Percentiles rank a stretch among this genome's conserved stretches.
These are phyloP conservation scores for Schoenoplectus triqueter DNA, from an alignment of 202 grass and related monocot genomes.

Conservation along the genomic window DNA sequence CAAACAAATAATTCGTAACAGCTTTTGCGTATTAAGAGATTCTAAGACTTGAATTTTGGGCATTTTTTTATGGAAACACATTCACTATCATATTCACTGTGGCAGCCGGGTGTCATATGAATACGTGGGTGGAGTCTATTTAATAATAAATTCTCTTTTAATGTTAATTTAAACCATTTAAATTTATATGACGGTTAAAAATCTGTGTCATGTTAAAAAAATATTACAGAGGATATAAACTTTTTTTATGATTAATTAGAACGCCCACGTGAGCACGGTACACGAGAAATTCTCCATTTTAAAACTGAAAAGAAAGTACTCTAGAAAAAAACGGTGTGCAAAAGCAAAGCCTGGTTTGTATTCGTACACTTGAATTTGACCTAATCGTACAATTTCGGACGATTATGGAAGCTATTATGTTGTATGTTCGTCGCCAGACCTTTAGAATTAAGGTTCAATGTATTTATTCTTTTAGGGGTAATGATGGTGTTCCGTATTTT, in stretches of 20 bases:
- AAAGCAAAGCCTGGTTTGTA: slow-evolving; percentile 17
- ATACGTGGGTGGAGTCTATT: neutral
- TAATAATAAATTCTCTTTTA: too few relatives aligned
- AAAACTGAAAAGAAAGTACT: slow-evolving; percentile 23
- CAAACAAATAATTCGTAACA: slow-evolving; percentile 3
- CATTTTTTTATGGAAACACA: too few relatives aligned
- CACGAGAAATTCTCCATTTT: slow-evolving; percentile 32
- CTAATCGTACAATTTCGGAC: too few relatives aligned
- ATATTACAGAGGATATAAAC: neutral
- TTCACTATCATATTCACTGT: too few relatives aligned
- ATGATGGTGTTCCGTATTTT: too few relatives aligned
- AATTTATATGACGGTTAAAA: too few relatives aligned
- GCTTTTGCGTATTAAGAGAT: slow-evolving; percentile 11
- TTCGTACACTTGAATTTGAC: neutral
- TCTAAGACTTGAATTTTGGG: slow-evolving; percentile 29
- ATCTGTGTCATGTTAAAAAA: too few relatives aligned
- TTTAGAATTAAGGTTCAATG: neutral
- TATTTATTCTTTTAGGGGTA: too few relatives aligned
- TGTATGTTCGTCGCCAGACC: too few relatives aligned
- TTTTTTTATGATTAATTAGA: slow-evolving; percentile 16
- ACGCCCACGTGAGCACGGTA: neutral
- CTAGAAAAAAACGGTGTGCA: neutral
- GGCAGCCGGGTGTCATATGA: too few relatives aligned
- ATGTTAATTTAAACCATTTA: too few relatives aligned
- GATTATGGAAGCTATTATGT: too few relatives aligned